Evolutionary conservation across 2,329 filamentous ascomycete species (phyloP).

Genomic region (Penicillium sp.): DNA sequence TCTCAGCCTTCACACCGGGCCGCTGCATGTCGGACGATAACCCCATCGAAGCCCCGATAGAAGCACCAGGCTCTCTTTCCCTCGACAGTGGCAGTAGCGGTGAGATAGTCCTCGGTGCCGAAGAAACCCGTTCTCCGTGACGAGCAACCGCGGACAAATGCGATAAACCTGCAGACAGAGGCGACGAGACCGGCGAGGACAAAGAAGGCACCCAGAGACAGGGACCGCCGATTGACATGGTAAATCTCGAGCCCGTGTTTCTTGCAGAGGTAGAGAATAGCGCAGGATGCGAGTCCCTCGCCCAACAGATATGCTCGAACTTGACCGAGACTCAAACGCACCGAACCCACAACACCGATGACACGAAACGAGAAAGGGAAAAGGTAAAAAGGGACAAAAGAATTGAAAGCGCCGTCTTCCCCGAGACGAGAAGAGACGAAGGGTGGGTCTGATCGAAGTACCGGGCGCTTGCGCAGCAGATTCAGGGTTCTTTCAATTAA

Average conservation of each 20-base stretch:
- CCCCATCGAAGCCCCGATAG: conserved; percentile 8
- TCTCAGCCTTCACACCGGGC: conserved; percentile 27
- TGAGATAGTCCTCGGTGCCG: conserved; percentile 20
- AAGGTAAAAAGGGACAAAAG: conserved; percentile 8
- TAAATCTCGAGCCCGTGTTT: conserved; percentile 16
- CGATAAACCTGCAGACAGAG: conserved; percentile 30
- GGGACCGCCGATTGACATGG: conserved; percentile 39
- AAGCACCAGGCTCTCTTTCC: conserved; percentile 20
- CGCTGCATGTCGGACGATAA: conserved; percentile 26
- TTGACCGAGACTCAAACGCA: conserved; percentile 1
- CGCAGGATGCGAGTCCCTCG: background rate
- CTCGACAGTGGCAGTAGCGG: conserved; percentile 22
- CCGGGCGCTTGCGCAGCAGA: conserved; percentile 29
- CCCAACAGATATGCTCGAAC: background rate
- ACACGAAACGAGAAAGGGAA: conserved; percentile 2
- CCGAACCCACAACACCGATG: conserved; percentile 5
- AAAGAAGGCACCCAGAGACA: conserved; percentile 37
- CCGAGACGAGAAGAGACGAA: conserved; percentile 22
- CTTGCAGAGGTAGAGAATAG: background rate
- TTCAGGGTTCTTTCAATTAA: conserved; percentile 25
- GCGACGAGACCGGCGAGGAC: conserved; percentile 30
- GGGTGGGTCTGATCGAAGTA: conserved; percentile 30
- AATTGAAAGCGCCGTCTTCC: conserved; percentile 11
- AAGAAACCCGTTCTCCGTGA: conserved; percentile 25
- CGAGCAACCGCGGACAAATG: conserved; percentile 28